These are phyloP conservation scores for Globisporangium spinosum DNA, from an alignment of 352 stramenopile species.

Conservation along the genomic window DNA sequence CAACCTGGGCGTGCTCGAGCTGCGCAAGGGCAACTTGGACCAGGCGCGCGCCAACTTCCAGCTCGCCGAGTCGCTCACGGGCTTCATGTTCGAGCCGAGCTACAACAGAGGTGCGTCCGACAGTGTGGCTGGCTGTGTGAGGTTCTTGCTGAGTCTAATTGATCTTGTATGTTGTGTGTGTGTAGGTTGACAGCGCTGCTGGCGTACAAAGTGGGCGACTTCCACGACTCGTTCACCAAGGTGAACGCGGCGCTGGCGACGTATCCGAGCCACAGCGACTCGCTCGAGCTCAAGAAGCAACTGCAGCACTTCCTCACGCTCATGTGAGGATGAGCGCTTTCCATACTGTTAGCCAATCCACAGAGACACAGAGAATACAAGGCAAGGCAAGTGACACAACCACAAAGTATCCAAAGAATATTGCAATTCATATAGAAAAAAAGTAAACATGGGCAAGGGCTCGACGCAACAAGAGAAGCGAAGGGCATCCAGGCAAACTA, in stretches of 20 bases:
- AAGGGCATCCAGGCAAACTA: conserved; percentile 8
- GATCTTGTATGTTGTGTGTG: not conserved
- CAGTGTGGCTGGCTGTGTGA: not conserved
- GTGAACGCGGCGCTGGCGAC: conserved; percentile 78
- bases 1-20: conserved; percentile 89
- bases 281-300: conserved; percentile 86
- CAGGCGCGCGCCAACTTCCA: conserved; percentile 83
- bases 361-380: not conserved
- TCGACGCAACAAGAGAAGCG: conserved; percentile 10
- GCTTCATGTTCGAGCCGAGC: conserved; percentile 90
- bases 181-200: conserved; percentile 63
- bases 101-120: conserved; percentile 78
- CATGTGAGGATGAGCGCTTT: conserved; percentile 32
- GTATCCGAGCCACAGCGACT: conserved; percentile 84
- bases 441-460: conserved; percentile 41
- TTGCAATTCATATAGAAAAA: conserved; percentile 19
- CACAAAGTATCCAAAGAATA: conserved; percentile 11
- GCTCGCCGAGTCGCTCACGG: conserved; percentile 68
- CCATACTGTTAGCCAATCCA: not conserved
- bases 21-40: conserved; percentile 87
- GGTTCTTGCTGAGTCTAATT: conserved; percentile 9
- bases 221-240: conserved; percentile 87
- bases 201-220: conserved; percentile 89
- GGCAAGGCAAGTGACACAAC: not conserved
- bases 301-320: conserved; percentile 82